phyloP scores from a whole-genome alignment of 495 filamentous ascomycete species.

The Clohesyomyces aquaticus region DNA sequence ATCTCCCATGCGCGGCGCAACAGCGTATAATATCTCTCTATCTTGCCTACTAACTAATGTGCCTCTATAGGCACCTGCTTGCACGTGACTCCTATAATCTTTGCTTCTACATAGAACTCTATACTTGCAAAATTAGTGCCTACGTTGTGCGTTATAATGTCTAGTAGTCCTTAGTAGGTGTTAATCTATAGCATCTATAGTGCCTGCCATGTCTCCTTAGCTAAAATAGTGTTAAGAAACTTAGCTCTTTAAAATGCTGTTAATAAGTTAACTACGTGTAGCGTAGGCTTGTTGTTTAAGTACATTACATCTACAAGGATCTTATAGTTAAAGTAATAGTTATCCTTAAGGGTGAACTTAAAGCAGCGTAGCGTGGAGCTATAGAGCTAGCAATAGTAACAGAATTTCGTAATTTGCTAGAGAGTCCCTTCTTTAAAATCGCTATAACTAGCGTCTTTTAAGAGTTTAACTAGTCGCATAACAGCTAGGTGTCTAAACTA shows the following conservation, averaged over 20 bases:
- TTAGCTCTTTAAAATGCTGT: background rate
- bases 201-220: background rate
- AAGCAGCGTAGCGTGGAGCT: background rate
- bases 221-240: background rate
- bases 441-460: background rate
- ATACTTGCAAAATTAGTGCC: background rate
- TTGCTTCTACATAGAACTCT: background rate
- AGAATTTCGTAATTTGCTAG: background rate
- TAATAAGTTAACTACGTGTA: background rate
- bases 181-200: background rate
- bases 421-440: background rate
- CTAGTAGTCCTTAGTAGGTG: background rate
- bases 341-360: conserved; percentile 5
- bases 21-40: background rate
- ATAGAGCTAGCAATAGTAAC: background rate
- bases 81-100: background rate
- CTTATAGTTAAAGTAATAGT: conserved; percentile 8
- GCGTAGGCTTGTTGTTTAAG: background rate
- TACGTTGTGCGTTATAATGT: background rate
- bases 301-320: background rate
- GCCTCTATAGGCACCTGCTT: conserved; percentile 5
- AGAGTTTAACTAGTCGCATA: background rate
- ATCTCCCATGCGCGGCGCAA: no score
- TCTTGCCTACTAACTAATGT: conserved; percentile 6
- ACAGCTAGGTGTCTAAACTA: background rate